These are phyloP conservation scores for Diplosphaera chodatii DNA, from an alignment of 139 green algal genomes.

Conservation along the genomic window DNA sequence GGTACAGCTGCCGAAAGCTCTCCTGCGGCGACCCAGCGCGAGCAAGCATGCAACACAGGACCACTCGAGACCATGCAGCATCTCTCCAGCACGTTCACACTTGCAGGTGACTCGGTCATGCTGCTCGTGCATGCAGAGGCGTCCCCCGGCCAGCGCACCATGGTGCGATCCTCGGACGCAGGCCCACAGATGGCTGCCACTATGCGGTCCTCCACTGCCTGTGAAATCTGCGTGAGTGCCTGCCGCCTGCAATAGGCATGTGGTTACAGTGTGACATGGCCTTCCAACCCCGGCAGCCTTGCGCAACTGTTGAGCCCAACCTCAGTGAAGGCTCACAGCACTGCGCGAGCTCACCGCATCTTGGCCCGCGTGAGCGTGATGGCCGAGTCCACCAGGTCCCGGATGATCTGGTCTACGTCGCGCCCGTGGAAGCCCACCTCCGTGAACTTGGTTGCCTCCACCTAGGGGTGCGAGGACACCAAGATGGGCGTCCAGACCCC, in stretches of 20 bases:
- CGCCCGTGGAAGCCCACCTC: slow-evolving; percentile 95
- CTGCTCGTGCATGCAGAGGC: no score
- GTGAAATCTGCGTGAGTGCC: slow-evolving; percentile 24
- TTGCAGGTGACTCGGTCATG: no score
- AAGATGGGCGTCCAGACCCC: no score
- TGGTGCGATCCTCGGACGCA: background rate
- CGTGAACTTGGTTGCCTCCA: slow-evolving; percentile 97
- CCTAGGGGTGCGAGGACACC: slow-evolving; percentile 26
- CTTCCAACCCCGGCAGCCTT: no score
- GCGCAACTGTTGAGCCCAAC: no score
- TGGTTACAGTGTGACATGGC: no score
- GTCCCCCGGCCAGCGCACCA: no score
- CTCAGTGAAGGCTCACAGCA: slow-evolving; percentile 97
- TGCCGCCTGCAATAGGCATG: no score
- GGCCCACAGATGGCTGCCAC: slow-evolving; percentile 43
- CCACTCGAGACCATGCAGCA: no score
- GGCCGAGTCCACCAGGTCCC: slow-evolving; percentile 85
- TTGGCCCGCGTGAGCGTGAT: slow-evolving; percentile 64
- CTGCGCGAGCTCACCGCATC: slow-evolving; percentile 49
- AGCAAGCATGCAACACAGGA: no score
- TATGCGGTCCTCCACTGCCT: slow-evolving; percentile 58
- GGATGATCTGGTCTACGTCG: slow-evolving; percentile 95
- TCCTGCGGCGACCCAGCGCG: slow-evolving; percentile 2
- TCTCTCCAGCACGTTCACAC: no score
- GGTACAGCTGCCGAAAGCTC: slow-evolving; percentile 6